Percentiles rank a stretch among this genome's conserved stretches.
Conservation (phyloP, 352 stramenopile species). For the Phytophthora podocarpi region DNA sequence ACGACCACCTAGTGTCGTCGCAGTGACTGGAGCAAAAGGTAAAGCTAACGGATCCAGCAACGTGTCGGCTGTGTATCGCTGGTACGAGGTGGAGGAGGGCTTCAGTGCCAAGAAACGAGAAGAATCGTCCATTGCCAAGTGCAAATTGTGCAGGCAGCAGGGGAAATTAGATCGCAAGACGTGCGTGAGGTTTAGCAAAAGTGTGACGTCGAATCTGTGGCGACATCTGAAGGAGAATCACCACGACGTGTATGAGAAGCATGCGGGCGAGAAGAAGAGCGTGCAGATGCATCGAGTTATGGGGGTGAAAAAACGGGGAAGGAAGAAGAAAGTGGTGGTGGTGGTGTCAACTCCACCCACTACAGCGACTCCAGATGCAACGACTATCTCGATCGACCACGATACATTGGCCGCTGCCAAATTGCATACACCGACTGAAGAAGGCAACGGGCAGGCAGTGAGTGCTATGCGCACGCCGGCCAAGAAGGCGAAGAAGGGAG, state of each 20-base stretch:
- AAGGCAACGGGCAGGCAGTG: conserved; percentile 10
- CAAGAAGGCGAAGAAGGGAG: conserved; percentile 50
- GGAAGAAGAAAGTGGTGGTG: conserved; percentile 59
- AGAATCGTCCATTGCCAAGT: conserved; percentile 74
- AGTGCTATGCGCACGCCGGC: conserved; percentile 3
- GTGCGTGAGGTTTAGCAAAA: conserved; percentile 82
- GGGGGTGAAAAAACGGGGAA: conserved; percentile 52
- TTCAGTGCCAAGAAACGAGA: conserved; percentile 70
- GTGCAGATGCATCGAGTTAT: conserved; percentile 74
- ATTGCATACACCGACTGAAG: conserved; percentile 24
- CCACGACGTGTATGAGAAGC: conserved; percentile 72
- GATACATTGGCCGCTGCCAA: conserved; percentile 6
- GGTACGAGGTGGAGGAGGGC: conserved; percentile 74
- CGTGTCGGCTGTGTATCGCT: conserved; percentile 79
- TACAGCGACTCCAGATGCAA: not conserved
- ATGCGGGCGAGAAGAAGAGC: conserved; percentile 76
- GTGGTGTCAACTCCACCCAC: not conserved
- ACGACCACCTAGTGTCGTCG: not conserved
- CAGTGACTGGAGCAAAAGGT: not conserved
- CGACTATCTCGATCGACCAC: not conserved
- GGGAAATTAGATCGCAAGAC: conserved; percentile 71
- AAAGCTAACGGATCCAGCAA: conserved; percentile 12
- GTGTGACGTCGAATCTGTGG: conserved; percentile 85
- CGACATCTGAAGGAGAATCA: conserved; percentile 85
- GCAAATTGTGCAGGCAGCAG: conserved; percentile 61